Base-by-base conservation (phyloP, 164 flowering plant genomes). In the Annona squamosa region DNA sequence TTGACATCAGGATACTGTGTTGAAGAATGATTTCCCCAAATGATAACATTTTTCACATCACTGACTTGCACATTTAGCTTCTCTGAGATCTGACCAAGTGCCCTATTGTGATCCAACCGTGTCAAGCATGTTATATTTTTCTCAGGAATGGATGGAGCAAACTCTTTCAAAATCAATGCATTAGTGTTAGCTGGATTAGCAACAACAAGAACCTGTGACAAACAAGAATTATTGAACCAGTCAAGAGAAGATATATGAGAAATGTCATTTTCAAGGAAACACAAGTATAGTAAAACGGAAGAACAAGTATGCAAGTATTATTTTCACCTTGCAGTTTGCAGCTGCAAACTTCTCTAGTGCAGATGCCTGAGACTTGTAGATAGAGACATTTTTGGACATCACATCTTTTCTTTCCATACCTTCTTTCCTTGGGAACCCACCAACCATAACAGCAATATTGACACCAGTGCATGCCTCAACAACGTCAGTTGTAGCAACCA, bases 371-470 rank as follows among this genome's bases (percentile, higher is more conserved):
- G 96, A 79, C 83, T 95, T 95, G 92, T 95, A 95, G 78, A 95
- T 95, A 61, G 94, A 87, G 12, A 95, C 99, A 77, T 95, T 95
- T 79, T 90, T 95, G 1, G 99, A 79, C 99, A 95, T 95, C 69
- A 95, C 99, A 72, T 93, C 98, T 83, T 95, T 95, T 67, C 99
- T 91, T 77, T 95, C 98, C 99, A 95, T 95, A 44, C 99, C 98
- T 81, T 95, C 99, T 72, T 95, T 95, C 84, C 99, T 91, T 1
- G 99, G 99, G 84, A 95, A 95, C 12, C 99, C 99, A 80, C 99
- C 99, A 81, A 95, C 99, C 99, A 95, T 93, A 71, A 95, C 88
- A n/a, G 99, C 99, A 76, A 93, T 61, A 56, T 84, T 90, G 72
- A 95, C 99, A n/a, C 97, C 97, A 71, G 90, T 87, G 86, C 99